A percentile compares a stretch with the other conserved stretches of the same genome.
These are phyloP conservation scores for Cucumis hystrix DNA, from an alignment of 306 rosid species.

Conservation along the genomic window DNA sequence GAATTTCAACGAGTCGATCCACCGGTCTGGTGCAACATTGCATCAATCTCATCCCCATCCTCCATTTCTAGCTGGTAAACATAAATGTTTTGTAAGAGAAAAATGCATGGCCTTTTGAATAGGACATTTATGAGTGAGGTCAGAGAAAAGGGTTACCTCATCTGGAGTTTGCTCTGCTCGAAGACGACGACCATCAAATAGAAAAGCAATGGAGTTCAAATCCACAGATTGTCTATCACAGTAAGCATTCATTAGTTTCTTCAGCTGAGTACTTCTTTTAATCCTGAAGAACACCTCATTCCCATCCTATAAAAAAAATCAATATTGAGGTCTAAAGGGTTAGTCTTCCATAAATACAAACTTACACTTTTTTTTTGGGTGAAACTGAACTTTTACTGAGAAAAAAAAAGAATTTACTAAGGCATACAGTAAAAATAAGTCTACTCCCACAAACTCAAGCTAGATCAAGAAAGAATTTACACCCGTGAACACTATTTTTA, in stretches of 20 bases:
- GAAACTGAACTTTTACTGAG: background rate
- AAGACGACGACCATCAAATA: constrained; percentile 58
- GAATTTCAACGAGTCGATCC: constrained; percentile 17
- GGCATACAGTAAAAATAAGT: background rate
- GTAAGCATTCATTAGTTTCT: constrained; percentile 67
- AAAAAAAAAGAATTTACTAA: background rate
- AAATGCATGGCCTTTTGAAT: background rate
- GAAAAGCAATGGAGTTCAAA: constrained; percentile 33
- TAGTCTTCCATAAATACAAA: background rate
- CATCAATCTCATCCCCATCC: constrained; percentile 66
- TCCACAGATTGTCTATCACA: constrained; percentile 62
- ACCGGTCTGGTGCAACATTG: constrained; percentile 65
- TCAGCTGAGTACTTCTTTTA: constrained; percentile 58
- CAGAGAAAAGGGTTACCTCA: constrained; percentile 27
- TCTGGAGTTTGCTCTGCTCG: constrained; percentile 63
- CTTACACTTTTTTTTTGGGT: background rate
- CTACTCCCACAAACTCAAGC: background rate
- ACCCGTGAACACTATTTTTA: background rate
- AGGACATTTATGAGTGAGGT: background rate
- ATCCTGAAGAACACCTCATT: constrained; percentile 52
- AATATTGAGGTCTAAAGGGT: background rate
- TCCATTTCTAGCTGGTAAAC: constrained; percentile 50
- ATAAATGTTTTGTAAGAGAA: background rate
- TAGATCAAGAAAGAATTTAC: background rate
- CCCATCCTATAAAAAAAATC: constrained; percentile 29